Evolutionary conservation across 257 asterid species (phyloP), one percentile per base, ranked within the genome.

Genomic region (Eustoma russellianum): DNA sequence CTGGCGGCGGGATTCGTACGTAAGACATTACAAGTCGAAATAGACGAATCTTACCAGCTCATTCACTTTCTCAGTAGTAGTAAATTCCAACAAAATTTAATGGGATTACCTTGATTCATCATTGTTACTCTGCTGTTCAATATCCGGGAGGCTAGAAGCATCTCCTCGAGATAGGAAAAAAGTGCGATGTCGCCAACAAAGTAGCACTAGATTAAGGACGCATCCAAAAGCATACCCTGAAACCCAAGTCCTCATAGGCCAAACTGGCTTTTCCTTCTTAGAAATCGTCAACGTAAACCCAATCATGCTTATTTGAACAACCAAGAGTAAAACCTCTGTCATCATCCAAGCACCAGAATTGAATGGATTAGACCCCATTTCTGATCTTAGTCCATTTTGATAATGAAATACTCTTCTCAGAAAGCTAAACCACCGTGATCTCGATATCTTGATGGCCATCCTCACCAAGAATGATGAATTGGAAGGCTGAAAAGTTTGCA

Each of bases 181-280:
- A 33, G 69, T 30, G 12, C 72, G 76, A 46, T 80, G 84, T 18
- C 97, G 77, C 73, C 80, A 77, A 19, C 34, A 41, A 17, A 87
- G 88, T 0, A 74, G 63, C 57, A 69, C 6, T 35, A 91, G 70
- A 60, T 88, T 74, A 5, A 91, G 65, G 2, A 74, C 60, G 50
- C 97, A 91, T 1, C 86, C 97, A 13, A 81, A 67, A 62, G 72
- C 92, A 68, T 91, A 91, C 13, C 95, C 97, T 3, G 74, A 55
- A 18, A 78, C 82, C 98, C 97, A 91, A 16, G 84, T 52, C 62
- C 97, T 74, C 95, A 91, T 87, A 12, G 95, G 98, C 96, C 96
- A 91, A 63, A 85, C 80, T 5, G 97, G 97, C 10, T 68, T 84
- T 65, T 91, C 98, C 51, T 17, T 70, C 60, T 65, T 69, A 45